Base-by-base conservation (phyloP, 441 rosid genomes). In the Eruca vesicaria region DNA sequence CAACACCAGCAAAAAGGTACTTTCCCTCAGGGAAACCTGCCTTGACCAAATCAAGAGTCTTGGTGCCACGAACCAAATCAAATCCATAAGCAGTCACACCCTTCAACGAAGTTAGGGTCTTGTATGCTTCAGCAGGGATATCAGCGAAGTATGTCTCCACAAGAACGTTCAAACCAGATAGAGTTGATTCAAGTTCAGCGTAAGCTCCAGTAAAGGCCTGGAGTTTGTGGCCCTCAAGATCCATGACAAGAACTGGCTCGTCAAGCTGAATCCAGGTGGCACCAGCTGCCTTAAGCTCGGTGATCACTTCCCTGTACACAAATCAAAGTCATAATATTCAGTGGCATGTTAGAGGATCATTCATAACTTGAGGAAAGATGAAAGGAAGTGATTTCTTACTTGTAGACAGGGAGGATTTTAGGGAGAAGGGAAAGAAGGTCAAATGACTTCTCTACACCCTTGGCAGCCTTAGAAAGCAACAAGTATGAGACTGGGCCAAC, bases 251-350 rank as follows among this genome's bases (percentile, higher is more conserved):
- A 63, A 93, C 83, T 43, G 99, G 97, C 86, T 95, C 98, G 53
- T 95, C 98, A 63, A 95, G 83, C 84, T 95, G 99, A 85, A 95
- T 93, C 92, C 97, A 90, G 80, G 97, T 80, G 73, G 99, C 98
- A 82, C 99, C 97, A 81, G 98, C 97, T 41, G 86, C 98, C 84
- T 95, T 93, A 77, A 95, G 97, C 86, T 95, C 98, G 26, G 90
- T 66, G 15, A 95, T 76, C 78, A 93, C 98, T 78, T 95, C 97
- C 90, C 99, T 95, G 80, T 32, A 76, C 62, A 69, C 65, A 69
- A 60, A 62, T 36, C 31, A 69, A 52, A 41, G 28, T 68, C 45
- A 62, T 12, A 56, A 70, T 69, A 2, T 12, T n/a, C 6, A 43
- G 72, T 32, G 67, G 19, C 48, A 73, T 26, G 77, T 80, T 48